phyloP scores from a whole-genome alignment of 164 flowering plant genomes.

The Brasenia schreberi region DNA sequence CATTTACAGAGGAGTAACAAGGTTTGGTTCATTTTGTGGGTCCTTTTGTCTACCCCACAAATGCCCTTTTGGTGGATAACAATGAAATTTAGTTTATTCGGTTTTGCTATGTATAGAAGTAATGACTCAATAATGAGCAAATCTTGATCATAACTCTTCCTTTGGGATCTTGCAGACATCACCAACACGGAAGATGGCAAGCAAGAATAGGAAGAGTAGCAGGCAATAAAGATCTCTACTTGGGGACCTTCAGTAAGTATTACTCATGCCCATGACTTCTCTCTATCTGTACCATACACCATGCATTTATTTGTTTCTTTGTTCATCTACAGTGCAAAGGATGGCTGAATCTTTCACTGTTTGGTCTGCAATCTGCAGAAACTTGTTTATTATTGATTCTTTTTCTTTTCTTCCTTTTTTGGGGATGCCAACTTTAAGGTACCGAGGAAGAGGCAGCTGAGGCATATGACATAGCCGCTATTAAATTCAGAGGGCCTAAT shows the following conservation, averaged over 20 bases:
- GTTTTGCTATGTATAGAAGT: neutral
- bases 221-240: constrained; percentile 10
- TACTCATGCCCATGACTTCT: neutral
- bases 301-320: too few species aligned
- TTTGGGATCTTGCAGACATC: constrained; percentile 4
- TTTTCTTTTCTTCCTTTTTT: neutral
- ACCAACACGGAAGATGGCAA: constrained; percentile 13
- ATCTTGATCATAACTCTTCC: neutral
- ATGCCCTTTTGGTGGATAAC: neutral
- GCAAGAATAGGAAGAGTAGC: constrained; percentile 10
- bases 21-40: neutral
- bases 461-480: constrained; percentile 12
- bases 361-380: too few species aligned
- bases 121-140: too few species aligned
- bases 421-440: neutral
- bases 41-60: neutral
- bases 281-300: too few species aligned
- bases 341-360: too few species aligned
- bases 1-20: neutral
- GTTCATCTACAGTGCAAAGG: too few species aligned
- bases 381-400: neutral
- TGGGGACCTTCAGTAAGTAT: constrained; percentile 11
- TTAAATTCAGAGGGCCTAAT: constrained; percentile 9
- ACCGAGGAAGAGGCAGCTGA: constrained; percentile 12
- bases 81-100: neutral